Evolutionary conservation across 1,139 yeast species (phyloP).

Genomic region (Kodamaea sp.): DNA sequence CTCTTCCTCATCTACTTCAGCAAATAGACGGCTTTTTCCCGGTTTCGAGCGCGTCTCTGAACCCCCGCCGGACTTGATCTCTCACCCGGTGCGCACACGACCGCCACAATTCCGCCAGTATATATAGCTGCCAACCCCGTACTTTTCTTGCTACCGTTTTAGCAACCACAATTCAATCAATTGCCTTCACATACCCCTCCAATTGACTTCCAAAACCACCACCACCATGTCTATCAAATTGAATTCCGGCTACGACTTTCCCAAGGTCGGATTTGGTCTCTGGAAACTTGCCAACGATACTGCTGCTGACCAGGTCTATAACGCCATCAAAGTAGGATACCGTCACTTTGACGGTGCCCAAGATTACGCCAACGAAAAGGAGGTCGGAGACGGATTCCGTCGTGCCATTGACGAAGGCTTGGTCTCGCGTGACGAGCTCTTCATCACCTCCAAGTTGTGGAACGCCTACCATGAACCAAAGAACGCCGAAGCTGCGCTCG

Average conservation of each 20-base stretch:
- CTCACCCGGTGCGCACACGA: no score
- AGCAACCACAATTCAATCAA: no score
- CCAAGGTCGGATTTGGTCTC: constrained; percentile 65
- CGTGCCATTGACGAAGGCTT: constrained; percentile 67
- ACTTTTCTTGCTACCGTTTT: no score
- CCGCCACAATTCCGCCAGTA: no score
- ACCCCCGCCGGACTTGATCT: no score
- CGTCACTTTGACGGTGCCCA: constrained; percentile 76
- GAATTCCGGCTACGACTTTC: constrained; percentile 62
- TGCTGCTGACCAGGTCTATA: constrained; percentile 61
- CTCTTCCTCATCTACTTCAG: no score
- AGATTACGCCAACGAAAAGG: constrained; percentile 77
- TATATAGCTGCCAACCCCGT: no score
- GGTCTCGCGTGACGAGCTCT: constrained; percentile 70
- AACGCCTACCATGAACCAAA: constrained; percentile 72
- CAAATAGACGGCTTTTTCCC: no score
- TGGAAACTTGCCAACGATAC: constrained; percentile 64
- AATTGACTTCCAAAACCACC: no score
- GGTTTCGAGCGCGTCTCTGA: no score
- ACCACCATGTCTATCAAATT: constrained; percentile 46
- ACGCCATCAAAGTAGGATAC: constrained; percentile 71
- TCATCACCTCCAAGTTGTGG: constrained; percentile 81
- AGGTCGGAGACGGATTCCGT: constrained; percentile 69
- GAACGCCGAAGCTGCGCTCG: constrained; percentile 56
- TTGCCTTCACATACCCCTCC: no score